These are phyloP conservation scores for Tolypocladium ophioglossoides DNA, from an alignment of 2,329 filamentous ascomycete genomes.

Conservation along the genomic window DNA sequence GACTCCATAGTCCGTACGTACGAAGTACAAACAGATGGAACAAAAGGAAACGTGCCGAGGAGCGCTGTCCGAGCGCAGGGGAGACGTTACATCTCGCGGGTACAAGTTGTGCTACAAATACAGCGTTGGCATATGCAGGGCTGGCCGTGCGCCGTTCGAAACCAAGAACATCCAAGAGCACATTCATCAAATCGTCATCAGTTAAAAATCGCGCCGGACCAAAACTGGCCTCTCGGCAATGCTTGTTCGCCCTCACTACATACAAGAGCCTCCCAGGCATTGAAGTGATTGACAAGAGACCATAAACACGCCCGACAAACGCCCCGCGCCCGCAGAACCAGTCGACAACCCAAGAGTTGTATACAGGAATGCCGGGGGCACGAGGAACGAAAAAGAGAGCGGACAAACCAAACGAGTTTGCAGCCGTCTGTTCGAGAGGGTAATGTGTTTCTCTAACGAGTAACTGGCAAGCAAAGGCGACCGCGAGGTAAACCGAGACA, in stretches of 20 bases:
- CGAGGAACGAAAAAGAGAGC: conserved; percentile 7
- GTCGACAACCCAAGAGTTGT: neutral
- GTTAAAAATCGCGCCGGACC: conserved; percentile 16
- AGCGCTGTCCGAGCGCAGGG: neutral
- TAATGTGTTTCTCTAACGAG: conserved; percentile 9
- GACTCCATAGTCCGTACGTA: neutral
- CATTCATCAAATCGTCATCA: neutral
- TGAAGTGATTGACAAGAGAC: conserved; percentile 18
- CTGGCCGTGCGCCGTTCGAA: neutral
- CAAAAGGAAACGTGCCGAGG: neutral
- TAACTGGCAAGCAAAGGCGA: conserved; percentile 8
- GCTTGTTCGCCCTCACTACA: conserved; percentile 17
- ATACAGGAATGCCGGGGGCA: neutral
- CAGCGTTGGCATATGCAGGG: neutral
- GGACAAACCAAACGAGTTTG: conserved; percentile 7
- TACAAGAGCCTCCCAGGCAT: conserved; percentile 15
- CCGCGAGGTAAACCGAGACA: conserved; percentile 12
- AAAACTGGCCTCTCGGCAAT: conserved; percentile 29
- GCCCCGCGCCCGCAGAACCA: neutral
- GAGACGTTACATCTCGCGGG: neutral
- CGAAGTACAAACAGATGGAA: neutral
- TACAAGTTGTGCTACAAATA: neutral
- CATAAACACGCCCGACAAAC: conserved; percentile 26
- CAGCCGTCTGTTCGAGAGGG: conserved; percentile 10
- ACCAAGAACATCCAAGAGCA: neutral